Evolutionary conservation across 129 eudicot species (phyloP).

Genomic region (Silybum marianum): DNA sequence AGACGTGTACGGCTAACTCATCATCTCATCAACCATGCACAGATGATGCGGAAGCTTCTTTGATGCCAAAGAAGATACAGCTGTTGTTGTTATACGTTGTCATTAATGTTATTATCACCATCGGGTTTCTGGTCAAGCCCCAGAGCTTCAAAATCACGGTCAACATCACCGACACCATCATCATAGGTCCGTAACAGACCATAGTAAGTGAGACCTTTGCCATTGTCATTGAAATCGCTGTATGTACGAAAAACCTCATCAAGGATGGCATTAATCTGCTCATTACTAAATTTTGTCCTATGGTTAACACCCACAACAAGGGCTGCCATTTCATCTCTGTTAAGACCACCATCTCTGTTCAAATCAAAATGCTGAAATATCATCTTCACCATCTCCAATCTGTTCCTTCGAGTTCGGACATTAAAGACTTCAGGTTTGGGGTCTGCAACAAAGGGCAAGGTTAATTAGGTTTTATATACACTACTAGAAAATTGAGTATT

Average conservation of each 20-base stretch:
- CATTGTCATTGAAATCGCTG: constrained; percentile 78
- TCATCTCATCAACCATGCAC: too few species aligned
- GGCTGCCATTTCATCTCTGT: constrained; percentile 88
- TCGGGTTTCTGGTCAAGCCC: constrained; percentile 68
- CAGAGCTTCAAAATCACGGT: constrained; percentile 91
- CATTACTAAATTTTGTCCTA: constrained; percentile 88
- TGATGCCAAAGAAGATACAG: too few species aligned
- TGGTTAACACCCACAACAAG: constrained; percentile 97
- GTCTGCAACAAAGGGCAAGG: too few species aligned
- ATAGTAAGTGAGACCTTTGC: constrained; percentile 74
- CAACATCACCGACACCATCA: constrained; percentile 98
- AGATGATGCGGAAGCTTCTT: too few species aligned
- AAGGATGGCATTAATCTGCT: constrained; percentile 86
- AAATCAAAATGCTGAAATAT: constrained; percentile 85
- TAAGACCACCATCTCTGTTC: constrained; percentile 81
- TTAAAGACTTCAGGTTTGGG: too few species aligned
- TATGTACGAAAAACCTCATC: constrained; percentile 93
- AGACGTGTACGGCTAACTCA: too few species aligned
- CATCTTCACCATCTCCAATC: constrained; percentile 92
- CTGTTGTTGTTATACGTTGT: background rate
- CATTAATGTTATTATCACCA: background rate
- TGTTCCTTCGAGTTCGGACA: constrained; percentile 56
- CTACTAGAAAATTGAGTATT: too few species aligned
- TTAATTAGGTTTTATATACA: too few species aligned
- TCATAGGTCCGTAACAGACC: constrained; percentile 90